A percentile compares a stretch with the other conserved stretches of the same genome.
Conservation (phyloP, 768 basidiomycete genomes). For the Glaciozyma antarctica region DNA sequence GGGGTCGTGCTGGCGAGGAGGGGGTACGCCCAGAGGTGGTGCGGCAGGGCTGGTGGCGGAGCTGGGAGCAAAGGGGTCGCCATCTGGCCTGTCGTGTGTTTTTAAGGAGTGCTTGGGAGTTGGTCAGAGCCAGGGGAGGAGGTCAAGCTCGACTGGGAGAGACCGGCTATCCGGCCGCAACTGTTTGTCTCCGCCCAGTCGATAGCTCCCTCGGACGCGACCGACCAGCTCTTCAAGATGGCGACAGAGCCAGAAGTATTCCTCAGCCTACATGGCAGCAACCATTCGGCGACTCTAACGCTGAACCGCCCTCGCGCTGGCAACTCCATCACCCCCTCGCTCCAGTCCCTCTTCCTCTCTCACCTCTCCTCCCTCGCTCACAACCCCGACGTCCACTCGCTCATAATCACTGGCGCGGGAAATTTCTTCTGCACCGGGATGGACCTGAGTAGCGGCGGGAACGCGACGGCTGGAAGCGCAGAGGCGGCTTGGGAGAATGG, state of each 20-base stretch:
- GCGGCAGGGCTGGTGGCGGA: neutral
- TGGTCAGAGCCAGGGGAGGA: no score
- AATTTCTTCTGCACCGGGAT: slow-evolving; percentile 5
- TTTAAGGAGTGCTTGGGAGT: no score
- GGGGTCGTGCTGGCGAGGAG: neutral
- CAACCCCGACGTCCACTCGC: neutral
- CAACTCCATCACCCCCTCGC: neutral
- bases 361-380: neutral
- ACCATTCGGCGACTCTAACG: neutral
- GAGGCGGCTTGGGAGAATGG: neutral
- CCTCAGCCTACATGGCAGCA: neutral
- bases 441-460: neutral
- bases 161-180: no score
- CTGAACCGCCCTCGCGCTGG: neutral
- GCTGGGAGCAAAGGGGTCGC: no score
- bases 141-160: no score
- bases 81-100: no score
- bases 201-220: no score
- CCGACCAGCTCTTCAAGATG: no score
- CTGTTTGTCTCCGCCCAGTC: no score
- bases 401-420: neutral
- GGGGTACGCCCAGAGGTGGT: neutral
- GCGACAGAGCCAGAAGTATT: neutral
- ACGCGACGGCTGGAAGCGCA: neutral
- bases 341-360: neutral